Conservation (phyloP, 352 stramenopile species). For the Pelagophyceae sp. region DNA sequence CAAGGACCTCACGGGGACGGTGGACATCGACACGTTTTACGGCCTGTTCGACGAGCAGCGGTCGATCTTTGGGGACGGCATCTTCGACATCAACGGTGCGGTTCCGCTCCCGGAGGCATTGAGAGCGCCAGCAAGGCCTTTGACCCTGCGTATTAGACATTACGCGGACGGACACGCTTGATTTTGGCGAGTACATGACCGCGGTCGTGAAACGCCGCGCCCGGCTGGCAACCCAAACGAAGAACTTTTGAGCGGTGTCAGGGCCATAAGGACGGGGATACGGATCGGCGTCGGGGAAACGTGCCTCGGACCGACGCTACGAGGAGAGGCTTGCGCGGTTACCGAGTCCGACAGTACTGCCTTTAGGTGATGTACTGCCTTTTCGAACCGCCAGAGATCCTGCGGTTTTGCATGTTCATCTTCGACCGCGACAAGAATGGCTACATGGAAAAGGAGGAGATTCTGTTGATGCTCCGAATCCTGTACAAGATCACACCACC, state of each 20-base stretch:
- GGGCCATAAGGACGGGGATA: too few relatives aligned
- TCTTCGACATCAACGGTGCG: conserved; percentile 24
- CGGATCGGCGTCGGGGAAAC: too few relatives aligned
- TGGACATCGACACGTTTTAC: conserved; percentile 32
- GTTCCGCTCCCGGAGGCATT: background rate
- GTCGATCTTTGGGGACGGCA: conserved; percentile 28
- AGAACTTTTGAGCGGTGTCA: too few relatives aligned
- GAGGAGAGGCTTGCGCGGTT: too few relatives aligned
- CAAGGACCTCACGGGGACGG: conserved; percentile 26
- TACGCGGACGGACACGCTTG: background rate
- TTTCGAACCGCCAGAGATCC: conserved; percentile 22
- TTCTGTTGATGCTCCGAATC: conserved; percentile 18
- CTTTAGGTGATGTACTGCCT: conserved; percentile 15
- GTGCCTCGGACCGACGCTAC: too few relatives aligned
- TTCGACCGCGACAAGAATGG: conserved; percentile 29
- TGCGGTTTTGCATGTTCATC: conserved; percentile 27
- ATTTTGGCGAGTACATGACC: conserved; percentile 23
- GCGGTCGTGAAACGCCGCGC: conserved; percentile 20
- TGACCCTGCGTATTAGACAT: background rate
- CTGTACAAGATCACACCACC: conserved; percentile 19
- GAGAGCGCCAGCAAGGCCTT: too few relatives aligned
- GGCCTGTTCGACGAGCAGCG: conserved; percentile 28
- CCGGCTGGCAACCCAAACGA: too few relatives aligned
- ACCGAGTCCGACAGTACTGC: too few relatives aligned
- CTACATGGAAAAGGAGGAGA: conserved; percentile 22